phyloP scores from a whole-genome alignment of 2,329 filamentous ascomycete species.

The Calonectria pseudoturangicola region DNA sequence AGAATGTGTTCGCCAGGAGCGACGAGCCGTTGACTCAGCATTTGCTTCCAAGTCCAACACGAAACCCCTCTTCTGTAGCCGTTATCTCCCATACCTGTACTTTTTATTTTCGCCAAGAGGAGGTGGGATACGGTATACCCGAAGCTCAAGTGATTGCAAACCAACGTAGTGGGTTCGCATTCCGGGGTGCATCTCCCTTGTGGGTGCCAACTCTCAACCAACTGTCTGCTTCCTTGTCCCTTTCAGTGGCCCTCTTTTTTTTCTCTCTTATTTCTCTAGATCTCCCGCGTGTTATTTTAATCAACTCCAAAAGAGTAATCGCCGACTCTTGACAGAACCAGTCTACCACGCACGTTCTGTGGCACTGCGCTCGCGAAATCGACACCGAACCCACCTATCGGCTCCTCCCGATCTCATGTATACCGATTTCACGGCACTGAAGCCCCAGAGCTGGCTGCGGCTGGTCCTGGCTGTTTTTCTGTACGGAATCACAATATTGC shows the following conservation, averaged over 20 bases:
- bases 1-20: not conserved
- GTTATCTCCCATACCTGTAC: not conserved
- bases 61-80: not conserved
- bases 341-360: not conserved
- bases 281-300: not conserved
- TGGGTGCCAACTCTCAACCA: conserved; percentile 17
- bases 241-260: not conserved
- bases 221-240: conserved; percentile 12
- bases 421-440: conserved; percentile 6
- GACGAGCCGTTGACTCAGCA: not conserved
- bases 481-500: conserved; percentile 5
- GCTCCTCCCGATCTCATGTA: conserved; percentile 29
- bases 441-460: conserved; percentile 11
- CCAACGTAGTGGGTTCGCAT: conserved; percentile 28
- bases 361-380: not conserved
- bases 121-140: conserved; percentile 19
- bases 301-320: not conserved
- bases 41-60: not conserved
- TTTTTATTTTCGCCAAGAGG: conserved; percentile 11
- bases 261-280: not conserved
- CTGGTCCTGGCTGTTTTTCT: conserved; percentile 32
- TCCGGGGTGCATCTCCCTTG: conserved; percentile 25
- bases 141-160: conserved; percentile 22
- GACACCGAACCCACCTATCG: conserved; percentile 2
- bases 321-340: conserved; percentile 9